Conservation (phyloP, 352 stramenopile genomes). For the Phytopythium oedochilum region DNA sequence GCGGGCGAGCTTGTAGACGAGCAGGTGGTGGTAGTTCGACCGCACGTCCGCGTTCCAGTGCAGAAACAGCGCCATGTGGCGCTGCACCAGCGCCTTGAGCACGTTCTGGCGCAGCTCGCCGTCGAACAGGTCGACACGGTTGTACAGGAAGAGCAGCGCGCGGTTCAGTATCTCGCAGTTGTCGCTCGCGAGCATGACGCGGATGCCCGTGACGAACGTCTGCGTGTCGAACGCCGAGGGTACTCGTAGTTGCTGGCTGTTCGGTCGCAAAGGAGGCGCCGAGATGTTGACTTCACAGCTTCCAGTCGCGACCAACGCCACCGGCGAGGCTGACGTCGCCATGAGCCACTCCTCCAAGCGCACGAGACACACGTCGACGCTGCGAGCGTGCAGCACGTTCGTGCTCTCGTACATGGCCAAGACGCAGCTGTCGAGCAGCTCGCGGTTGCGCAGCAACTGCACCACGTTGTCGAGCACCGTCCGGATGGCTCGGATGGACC, state of each 20-base stretch:
- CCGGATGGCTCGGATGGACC: conserved; percentile 37
- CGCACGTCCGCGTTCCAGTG: conserved; percentile 76
- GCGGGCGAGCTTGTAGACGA: conserved; percentile 61
- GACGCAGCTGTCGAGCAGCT: conserved; percentile 60
- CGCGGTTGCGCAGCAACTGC: conserved; percentile 53
- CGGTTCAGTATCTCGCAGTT: conserved; percentile 69
- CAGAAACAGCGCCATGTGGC: conserved; percentile 73
- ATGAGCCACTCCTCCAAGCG: conserved; percentile 73
- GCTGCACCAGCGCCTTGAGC: conserved; percentile 65
- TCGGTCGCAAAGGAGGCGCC: background rate
- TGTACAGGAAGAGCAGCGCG: conserved; percentile 67
- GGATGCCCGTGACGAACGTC: conserved; percentile 50
- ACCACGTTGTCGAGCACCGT: conserved; percentile 52
- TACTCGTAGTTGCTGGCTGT: conserved; percentile 9
- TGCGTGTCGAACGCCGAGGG: conserved; percentile 40
- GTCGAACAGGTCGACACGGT: conserved; percentile 68
- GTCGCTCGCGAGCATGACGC: conserved; percentile 67
- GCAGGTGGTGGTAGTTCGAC: conserved; percentile 66
- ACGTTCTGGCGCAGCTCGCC: conserved; percentile 60
- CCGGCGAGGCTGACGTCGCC: conserved; percentile 22
- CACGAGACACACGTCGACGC: conserved; percentile 50
- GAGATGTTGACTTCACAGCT: background rate
- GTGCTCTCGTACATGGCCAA: conserved; percentile 71
- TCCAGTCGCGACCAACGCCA: background rate
- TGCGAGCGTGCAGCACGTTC: conserved; percentile 61